A percentile compares a stretch with the other conserved stretches of the same genome.
Conservation (phyloP, 1,139 yeast genomes). For the Trichomonascaceae sp. region DNA sequence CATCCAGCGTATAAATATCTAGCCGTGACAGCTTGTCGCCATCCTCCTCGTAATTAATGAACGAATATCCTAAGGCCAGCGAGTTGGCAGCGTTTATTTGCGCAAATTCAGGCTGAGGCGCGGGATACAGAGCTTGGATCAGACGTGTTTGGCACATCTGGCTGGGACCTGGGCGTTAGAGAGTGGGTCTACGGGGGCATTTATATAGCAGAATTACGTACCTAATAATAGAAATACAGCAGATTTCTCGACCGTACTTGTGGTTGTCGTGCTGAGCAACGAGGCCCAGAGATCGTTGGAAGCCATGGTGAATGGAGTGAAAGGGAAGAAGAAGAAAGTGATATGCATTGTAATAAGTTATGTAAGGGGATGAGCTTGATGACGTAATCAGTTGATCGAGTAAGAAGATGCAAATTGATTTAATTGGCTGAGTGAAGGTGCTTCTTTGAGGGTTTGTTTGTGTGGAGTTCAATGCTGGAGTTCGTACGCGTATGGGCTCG, state of each 20-base stretch:
- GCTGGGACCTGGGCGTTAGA: conserved; percentile 15
- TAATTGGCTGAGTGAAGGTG: background rate
- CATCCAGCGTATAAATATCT: conserved; percentile 30
- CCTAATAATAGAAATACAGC: conserved; percentile 12
- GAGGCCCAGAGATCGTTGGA: conserved; percentile 12
- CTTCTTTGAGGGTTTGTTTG: background rate
- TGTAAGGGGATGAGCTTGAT: background rate
- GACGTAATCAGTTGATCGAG: background rate
- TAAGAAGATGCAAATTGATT: background rate
- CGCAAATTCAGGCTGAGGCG: conserved; percentile 7
- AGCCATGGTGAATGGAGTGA: background rate
- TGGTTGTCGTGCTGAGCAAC: conserved; percentile 13
- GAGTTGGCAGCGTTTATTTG: conserved; percentile 22
- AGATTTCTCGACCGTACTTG: conserved; percentile 5
- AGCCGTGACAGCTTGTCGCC: conserved; percentile 29
- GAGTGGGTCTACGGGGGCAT: background rate
- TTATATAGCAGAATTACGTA: conserved; percentile 1
- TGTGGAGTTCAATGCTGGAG: background rate
- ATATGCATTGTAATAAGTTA: background rate
- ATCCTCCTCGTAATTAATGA: conserved; percentile 30
- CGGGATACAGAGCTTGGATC: conserved; percentile 14
- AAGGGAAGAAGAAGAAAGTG: background rate
- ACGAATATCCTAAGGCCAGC: conserved; percentile 35
- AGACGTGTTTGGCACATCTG: conserved; percentile 15
- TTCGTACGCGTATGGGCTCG: background rate